These are phyloP conservation scores for Passalora sequoiae DNA, from an alignment of 2,329 filamentous ascomycete species.

Conservation along the genomic window DNA sequence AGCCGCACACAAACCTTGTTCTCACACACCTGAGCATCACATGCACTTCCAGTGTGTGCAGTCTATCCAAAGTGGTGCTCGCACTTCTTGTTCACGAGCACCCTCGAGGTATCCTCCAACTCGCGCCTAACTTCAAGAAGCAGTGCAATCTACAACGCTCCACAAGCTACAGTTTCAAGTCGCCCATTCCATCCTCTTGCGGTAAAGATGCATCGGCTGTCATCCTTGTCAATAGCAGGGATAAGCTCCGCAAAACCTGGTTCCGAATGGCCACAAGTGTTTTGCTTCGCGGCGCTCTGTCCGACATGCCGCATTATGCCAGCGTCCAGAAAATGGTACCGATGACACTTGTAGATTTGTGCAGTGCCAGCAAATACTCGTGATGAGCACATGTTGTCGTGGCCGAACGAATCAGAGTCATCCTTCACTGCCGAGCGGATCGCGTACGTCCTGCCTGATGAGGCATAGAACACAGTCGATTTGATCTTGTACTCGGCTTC, in stretches of 20 bases:
- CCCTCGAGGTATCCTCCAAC: no score
- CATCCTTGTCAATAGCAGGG: conserved; percentile 7
- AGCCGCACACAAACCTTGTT: background rate
- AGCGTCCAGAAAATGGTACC: conserved; percentile 5
- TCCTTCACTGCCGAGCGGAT: no score
- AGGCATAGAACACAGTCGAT: no score
- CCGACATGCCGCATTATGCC: conserved; percentile 11
- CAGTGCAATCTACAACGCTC: background rate
- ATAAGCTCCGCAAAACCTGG: conserved; percentile 9
- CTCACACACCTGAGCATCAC: background rate
- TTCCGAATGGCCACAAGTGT: conserved; percentile 11
- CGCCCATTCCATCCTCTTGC: background rate
- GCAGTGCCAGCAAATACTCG: background rate
- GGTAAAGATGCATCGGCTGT: background rate
- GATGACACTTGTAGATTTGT: conserved; percentile 11
- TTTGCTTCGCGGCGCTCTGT: no score
- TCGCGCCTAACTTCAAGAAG: background rate
- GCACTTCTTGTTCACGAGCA: no score
- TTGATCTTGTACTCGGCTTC: no score
- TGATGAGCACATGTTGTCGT: no score
- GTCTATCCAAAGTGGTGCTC: no score
- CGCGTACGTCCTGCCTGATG: no score
- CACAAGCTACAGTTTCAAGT: background rate
- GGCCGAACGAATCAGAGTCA: no score
- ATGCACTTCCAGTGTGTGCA: no score